Conservation (phyloP, 2,329 filamentous ascomycete species). For the Sporothrix protearum region DNA sequence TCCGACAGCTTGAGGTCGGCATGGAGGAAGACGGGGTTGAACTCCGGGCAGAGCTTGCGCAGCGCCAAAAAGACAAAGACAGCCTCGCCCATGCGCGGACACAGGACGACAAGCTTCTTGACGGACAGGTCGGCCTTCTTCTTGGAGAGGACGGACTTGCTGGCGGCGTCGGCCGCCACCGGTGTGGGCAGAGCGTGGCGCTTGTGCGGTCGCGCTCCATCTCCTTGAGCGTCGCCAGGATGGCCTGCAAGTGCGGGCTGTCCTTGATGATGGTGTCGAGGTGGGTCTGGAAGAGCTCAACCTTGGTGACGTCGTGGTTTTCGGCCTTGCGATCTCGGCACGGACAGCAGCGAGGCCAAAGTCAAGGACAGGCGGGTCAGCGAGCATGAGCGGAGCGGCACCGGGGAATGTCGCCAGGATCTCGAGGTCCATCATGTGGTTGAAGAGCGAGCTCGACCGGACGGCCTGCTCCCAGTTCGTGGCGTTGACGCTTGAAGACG, state of each 20-base stretch:
- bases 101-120: slow-evolving; percentile 32
- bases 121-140: slow-evolving; percentile 18
- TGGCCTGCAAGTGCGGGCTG: slow-evolving; percentile 26
- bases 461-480: slow-evolving; percentile 29
- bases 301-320: slow-evolving; percentile 23
- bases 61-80: slow-evolving; percentile 30
- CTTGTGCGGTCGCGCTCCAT: slow-evolving; percentile 25
- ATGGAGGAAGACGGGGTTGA: slow-evolving; percentile 27
- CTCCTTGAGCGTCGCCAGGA: slow-evolving; percentile 25
- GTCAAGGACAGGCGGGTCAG: slow-evolving; percentile 57
- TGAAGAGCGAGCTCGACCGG: slow-evolving; percentile 27
- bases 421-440: slow-evolving; percentile 28
- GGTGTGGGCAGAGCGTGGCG: slow-evolving; percentile 20
- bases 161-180: neutral
- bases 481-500: neutral
- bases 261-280: slow-evolving; percentile 25
- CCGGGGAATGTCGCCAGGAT: slow-evolving; percentile 29
- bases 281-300: slow-evolving; percentile 27
- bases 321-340: slow-evolving; percentile 24
- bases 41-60: slow-evolving; percentile 24
- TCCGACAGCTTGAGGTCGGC: slow-evolving; percentile 27
- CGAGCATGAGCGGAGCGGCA: slow-evolving; percentile 49
- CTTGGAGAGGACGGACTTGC: slow-evolving; percentile 11
- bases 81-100: slow-evolving; percentile 30
- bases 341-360: slow-evolving; percentile 66